Evolutionary conservation across 345 rosid species (phyloP).

Genomic region (Streptanthus diversifolius): DNA sequence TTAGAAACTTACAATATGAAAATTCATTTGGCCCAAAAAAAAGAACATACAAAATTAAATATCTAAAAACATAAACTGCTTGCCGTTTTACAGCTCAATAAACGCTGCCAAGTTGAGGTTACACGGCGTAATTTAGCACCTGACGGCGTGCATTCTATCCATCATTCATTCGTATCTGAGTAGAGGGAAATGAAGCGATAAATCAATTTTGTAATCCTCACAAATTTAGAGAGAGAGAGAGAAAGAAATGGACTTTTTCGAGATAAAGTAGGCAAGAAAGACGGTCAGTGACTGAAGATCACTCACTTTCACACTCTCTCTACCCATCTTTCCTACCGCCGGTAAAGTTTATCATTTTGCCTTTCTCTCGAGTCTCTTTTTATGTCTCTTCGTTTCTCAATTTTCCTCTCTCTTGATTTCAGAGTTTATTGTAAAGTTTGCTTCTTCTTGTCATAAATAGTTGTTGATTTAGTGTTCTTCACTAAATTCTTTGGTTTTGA

Average conservation of each 20-base stretch:
- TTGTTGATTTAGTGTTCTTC: not conserved
- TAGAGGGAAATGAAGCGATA: constrained; percentile 28
- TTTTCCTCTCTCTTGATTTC: not conserved
- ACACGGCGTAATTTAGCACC: not conserved
- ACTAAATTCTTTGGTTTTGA: not conserved
- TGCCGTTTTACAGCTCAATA: constrained; percentile 8
- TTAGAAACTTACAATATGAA: not conserved
- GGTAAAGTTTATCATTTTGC: constrained; percentile 2
- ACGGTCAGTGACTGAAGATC: constrained; percentile 16
- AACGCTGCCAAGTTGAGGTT: not conserved
- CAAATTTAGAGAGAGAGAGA: not conserved
- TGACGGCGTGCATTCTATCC: constrained; percentile 16
- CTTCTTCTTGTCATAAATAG: not conserved
- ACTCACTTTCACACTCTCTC: not conserved
- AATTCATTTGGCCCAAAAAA: too few relatives aligned
- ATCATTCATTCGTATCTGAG: constrained; percentile 23
- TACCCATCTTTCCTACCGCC: constrained; percentile 15
- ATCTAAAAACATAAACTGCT: not conserved
- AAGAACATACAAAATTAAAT: too few relatives aligned
- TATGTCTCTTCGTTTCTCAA: not conserved
- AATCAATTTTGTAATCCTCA: constrained; percentile 1
- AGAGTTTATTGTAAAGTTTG: not conserved
- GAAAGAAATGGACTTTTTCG: constrained; percentile 7
- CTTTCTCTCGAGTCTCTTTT: not conserved
- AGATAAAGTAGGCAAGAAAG: constrained; percentile 16